A percentile compares a stretch with the other conserved stretches of the same genome.
These are phyloP conservation scores for Hirsutella rhossiliensis DNA, from an alignment of 2,329 filamentous ascomycete species.

Conservation along the genomic window DNA sequence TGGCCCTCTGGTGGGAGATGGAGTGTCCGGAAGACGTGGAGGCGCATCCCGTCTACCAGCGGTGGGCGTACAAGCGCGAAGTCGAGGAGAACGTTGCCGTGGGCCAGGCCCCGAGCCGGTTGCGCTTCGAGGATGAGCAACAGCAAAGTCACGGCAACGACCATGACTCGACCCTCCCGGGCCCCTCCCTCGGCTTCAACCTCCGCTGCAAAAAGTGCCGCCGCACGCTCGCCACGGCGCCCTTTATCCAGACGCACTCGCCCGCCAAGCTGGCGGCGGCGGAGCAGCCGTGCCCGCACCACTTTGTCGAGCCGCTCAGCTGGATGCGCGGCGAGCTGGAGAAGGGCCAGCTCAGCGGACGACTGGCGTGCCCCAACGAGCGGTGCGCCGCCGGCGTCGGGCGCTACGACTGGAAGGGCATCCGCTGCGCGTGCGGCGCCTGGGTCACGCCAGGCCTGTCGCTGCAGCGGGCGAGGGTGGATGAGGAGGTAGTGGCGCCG, in stretches of 20 bases:
- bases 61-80: constrained; percentile 47
- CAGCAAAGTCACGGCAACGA: not conserved
- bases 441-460: constrained; percentile 91
- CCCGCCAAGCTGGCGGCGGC: not conserved
- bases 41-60: constrained; percentile 64
- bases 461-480: constrained; percentile 69
- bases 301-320: constrained; percentile 82
- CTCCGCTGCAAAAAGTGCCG: constrained; percentile 89
- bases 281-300: constrained; percentile 53
- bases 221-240: constrained; percentile 40
- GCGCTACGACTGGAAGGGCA: constrained; percentile 91
- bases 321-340: constrained; percentile 89
- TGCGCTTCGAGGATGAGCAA: constrained; percentile 72
- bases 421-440: constrained; percentile 79
- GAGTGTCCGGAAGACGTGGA: constrained; percentile 57
- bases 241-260: constrained; percentile 56
- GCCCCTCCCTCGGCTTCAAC: constrained; percentile 7
- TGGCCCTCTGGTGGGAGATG: constrained; percentile 82
- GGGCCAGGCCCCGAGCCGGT: constrained; percentile 67
- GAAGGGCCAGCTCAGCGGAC: constrained; percentile 69
- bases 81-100: constrained; percentile 50
- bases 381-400: constrained; percentile 77
- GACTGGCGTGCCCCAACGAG: constrained; percentile 67
- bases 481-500: constrained; percentile 41
- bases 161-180: not conserved